Conservation (phyloP, 1,284 basidiomycete species). For the Inonotus hispidus region DNA sequence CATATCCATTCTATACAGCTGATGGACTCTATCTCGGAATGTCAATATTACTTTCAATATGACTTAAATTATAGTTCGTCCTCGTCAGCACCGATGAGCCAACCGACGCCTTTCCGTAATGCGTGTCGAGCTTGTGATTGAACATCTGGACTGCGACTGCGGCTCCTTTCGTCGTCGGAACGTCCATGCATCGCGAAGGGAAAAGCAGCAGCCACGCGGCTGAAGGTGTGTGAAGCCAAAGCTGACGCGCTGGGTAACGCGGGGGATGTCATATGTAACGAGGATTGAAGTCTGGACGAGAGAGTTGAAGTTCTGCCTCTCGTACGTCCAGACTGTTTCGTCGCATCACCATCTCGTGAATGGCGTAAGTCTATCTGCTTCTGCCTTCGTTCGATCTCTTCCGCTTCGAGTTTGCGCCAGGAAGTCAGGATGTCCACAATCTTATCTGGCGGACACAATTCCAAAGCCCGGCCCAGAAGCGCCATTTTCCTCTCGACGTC, state of each 20-base stretch:
- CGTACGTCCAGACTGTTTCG: conserved; percentile 13
- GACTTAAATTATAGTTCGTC: conserved; percentile 22
- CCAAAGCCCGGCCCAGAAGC: conserved; percentile 77
- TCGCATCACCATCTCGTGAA: conserved; percentile 25
- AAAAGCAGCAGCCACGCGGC: conserved; percentile 71
- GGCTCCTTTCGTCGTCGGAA: conserved; percentile 37
- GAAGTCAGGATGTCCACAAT: conserved; percentile 66
- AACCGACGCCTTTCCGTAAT: conserved; percentile 78
- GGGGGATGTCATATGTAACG: conserved; percentile 58
- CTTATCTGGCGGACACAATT: conserved; percentile 80
- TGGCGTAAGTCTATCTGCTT: conserved; percentile 32
- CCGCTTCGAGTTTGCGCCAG: conserved; percentile 67
- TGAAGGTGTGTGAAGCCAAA: conserved; percentile 68
- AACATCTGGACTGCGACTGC: conserved; percentile 51
- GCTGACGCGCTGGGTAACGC: conserved; percentile 62
- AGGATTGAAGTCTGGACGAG: conserved; percentile 47
- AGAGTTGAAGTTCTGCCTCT: conserved; percentile 38
- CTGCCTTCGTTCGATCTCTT: conserved; percentile 50
- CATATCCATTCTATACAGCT: neutral
- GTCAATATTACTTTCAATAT: neutral
- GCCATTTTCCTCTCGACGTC: conserved; percentile 62
- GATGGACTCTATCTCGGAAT: neutral
- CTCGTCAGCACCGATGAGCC: conserved; percentile 80
- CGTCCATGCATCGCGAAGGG: conserved; percentile 54
- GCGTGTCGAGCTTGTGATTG: conserved; percentile 66